Base-by-base conservation (phyloP, 2,329 filamentous ascomycete genomes). In the Akanthomyces dipterigenus region DNA sequence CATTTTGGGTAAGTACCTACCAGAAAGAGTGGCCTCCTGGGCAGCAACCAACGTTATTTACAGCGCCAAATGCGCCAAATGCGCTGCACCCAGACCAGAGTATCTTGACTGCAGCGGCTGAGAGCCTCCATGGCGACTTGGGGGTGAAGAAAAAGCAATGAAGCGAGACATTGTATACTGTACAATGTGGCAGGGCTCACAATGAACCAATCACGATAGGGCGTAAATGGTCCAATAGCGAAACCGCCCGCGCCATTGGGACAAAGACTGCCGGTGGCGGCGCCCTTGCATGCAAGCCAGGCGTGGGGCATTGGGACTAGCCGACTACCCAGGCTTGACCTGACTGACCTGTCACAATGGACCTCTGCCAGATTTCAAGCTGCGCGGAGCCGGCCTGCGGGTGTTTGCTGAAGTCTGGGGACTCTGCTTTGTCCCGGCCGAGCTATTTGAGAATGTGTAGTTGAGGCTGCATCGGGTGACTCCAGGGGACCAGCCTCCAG, bases 301-400 rank as follows among this genome's bases (percentile, higher is more conserved):
- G 31, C 45, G 36, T 20, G 36, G 46, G 46, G 56, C 24, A 28
- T 34, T 31, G 38, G 38, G 16, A 50, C 22, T 20, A 28, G n/a
- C n/a, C n/a, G n/a, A n/a, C n/a, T n/a, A n/a, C n/a, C n/a, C n/a
- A n/a, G 42, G 36, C n/a, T 56, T 31, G 42, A 36, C 40, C 26
- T n/a, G 45, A 50, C 45, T 58, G 56, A 59, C 56, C 45, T 59
- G 56, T 59, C 56, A 51, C 51, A 43, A 59, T 43, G 51, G 36
- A 22, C 36, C 56, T 48, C 50, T 11, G 28, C 46, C 18, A 59
- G 46, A 34, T 59, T 36, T 34, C n/a, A 36, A 50, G 36, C 45
- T 58, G 55, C 45, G 24, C 24, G 24, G 38, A 50, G 56, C 48
- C 43, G 34, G 31, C 16, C 18, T 34, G 46, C 34, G 26, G 45